Percentiles rank a stretch among this genome's conserved stretches.
These are phyloP conservation scores for Drosera spatulata DNA, from an alignment of 179 eudicot species.

Conservation along the genomic window DNA sequence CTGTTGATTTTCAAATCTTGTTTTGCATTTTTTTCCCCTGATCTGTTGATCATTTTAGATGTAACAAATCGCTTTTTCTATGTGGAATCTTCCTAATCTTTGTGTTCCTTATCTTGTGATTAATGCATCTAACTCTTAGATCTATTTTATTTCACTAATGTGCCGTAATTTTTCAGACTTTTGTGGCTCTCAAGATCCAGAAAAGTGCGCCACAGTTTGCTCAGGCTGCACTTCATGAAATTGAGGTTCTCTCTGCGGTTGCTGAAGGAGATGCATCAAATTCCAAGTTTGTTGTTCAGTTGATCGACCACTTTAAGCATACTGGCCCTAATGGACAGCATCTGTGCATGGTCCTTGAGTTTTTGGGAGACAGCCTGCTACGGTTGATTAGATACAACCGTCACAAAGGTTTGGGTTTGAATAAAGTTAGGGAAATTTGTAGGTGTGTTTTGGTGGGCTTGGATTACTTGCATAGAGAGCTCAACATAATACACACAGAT, in stretches of 20 bases:
- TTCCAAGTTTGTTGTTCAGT: slow-evolving; percentile 44
- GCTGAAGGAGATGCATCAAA: slow-evolving; percentile 59
- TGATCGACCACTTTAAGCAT: slow-evolving; percentile 89
- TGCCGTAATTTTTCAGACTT: slow-evolving; percentile 27
- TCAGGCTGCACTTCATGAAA: slow-evolving; percentile 90
- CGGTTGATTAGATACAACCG: slow-evolving; percentile 61
- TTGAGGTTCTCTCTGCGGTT: slow-evolving; percentile 70
- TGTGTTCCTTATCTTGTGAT: no score
- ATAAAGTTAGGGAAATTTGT: slow-evolving; percentile 82
- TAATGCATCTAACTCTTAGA: no score
- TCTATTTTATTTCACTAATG: no score
- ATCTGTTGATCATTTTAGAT: no score
- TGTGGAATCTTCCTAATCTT: no score
- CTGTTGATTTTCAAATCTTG: no score
- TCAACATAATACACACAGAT: slow-evolving; percentile 73
- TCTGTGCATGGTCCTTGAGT: slow-evolving; percentile 89
- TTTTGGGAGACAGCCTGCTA: slow-evolving; percentile 90
- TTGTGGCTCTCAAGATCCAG: slow-evolving; percentile 91
- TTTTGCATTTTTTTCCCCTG: no score
- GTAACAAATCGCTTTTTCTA: no score
- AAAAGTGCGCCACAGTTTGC: slow-evolving; percentile 93
- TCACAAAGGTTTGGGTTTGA: slow-evolving; percentile 64
- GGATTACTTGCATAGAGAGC: slow-evolving; percentile 82
- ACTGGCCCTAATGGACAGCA: slow-evolving; percentile 94
- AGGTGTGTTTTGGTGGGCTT: slow-evolving; percentile 64